Base-by-base conservation (phyloP, 2,329 filamentous ascomycete species). In the Tolypocladium ovalisporum region DNA sequence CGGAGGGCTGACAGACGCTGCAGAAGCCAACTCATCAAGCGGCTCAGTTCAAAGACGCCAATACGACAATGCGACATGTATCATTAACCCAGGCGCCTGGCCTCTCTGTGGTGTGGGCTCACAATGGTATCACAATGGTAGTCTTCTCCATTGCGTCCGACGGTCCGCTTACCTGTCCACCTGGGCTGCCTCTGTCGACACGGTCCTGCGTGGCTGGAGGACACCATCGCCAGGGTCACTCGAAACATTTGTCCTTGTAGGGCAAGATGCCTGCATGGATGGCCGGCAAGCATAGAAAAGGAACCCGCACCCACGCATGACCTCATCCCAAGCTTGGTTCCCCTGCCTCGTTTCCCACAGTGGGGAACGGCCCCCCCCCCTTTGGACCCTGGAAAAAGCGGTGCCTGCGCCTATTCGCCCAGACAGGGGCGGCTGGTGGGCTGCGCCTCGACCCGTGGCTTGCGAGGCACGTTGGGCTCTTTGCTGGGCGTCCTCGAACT, bases 361-460 rank as follows among this genome's bases (percentile, higher is more conserved):
- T 49, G 44, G 44, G 13, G 44, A 32, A 22, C 32, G 52, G 35
- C 22, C 52, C 52, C 52, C n/a, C n/a, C n/a, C n/a, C n/a, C n/a
- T n/a, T n/a, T 54, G 52, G 52, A 39, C 35, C 52, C 52, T 54
- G 52, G 27, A 35, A 32, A 32, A 32, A 32, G 9, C 37, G 12
- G 37, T 42, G 53, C 17, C 24, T 9, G 53, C 24, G 22, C 6
- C 36, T 29, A n/a, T 34, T 39, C 32, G 27, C n/a, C 37, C 44
- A 17, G 44, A 15, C 24, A 2, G 44, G 44, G 44, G 44, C 44
- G 44, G 13, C 5, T 24, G 44, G 49, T 56, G 32, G 29, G 60
- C 67, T 69, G 67, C 67, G 67, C 67, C 67, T 67, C 65, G 57
- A 32, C 57, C 44, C 44, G 44, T 47, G 44, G 44, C 44, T 47